Evolutionary conservation across 371 early-diverging fungal genomes (phyloP).

Genomic region (Circinella umbellata): DNA sequence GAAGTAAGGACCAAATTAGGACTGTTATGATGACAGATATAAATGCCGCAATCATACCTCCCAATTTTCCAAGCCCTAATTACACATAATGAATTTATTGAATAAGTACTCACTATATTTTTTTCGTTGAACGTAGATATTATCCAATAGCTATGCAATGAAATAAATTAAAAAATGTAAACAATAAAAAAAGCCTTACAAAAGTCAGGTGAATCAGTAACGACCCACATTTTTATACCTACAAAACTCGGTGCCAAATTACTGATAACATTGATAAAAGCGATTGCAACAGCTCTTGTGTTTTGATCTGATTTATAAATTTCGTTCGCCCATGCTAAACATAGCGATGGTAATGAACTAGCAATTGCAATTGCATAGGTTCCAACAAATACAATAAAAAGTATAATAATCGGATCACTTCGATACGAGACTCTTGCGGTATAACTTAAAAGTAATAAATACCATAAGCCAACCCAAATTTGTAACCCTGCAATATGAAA

Average conservation of each 20-base stretch:
- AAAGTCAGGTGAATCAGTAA: conserved; percentile 26
- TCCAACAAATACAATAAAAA: not conserved
- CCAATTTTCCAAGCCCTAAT: not conserved
- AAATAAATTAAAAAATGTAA: not conserved
- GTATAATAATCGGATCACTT: not conserved
- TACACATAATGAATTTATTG: not conserved
- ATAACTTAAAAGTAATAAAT: not conserved
- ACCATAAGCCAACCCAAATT: conserved; percentile 25
- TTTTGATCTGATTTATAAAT: conserved; percentile 2
- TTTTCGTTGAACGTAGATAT: no score
- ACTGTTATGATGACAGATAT: not conserved
- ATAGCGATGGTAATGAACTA: not conserved
- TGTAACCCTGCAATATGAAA: not conserved
- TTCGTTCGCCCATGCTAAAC: not conserved
- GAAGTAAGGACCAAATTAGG: not conserved
- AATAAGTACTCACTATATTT: not conserved
- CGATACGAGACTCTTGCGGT: no score
- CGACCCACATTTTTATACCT: conserved; percentile 37
- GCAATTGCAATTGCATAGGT: not conserved
- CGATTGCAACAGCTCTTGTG: conserved; percentile 48
- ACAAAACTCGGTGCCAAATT: conserved; percentile 46
- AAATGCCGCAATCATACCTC: not conserved
- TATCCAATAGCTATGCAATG: no score
- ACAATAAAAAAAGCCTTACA: conserved; percentile 1
- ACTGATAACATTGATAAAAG: conserved; percentile 44